Conservation (phyloP, 2,329 filamentous ascomycete species). For the Paraconiothyrium sp. region DNA sequence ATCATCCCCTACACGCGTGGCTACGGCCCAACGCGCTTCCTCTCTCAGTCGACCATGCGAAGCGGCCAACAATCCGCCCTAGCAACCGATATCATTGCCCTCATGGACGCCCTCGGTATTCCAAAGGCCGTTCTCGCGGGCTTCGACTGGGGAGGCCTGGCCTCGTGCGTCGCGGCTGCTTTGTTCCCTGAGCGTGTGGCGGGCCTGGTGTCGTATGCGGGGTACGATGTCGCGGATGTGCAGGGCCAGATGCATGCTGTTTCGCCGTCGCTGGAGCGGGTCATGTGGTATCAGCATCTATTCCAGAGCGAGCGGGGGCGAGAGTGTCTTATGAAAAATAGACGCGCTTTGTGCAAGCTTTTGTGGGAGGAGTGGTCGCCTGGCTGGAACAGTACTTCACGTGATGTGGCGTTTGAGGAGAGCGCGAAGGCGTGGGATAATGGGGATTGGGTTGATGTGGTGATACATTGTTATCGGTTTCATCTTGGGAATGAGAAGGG, state of each 20-base stretch:
- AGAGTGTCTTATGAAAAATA: neutral
- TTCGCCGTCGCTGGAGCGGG: constrained; percentile 1
- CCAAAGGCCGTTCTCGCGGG: neutral
- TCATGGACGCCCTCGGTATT: constrained; percentile 7
- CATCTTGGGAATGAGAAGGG: constrained; percentile 4
- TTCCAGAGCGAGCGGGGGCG: constrained; percentile 8
- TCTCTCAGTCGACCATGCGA: constrained; percentile 1
- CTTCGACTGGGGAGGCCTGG: constrained; percentile 9
- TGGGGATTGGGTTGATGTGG: constrained; percentile 7
- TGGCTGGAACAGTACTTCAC: neutral
- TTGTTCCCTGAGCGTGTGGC: constrained; percentile 8
- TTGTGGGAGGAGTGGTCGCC: constrained; percentile 11
- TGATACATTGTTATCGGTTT: constrained; percentile 11
- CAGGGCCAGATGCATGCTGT: constrained; percentile 6
- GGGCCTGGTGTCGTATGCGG: constrained; percentile 8
- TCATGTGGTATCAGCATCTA: constrained; percentile 11
- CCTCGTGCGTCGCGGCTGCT: constrained; percentile 5
- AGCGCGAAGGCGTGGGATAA: constrained; percentile 1
- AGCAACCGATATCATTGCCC: constrained; percentile 4
- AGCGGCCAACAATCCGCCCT: constrained; percentile 7
- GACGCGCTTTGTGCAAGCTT: constrained; percentile 2
- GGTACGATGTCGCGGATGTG: constrained; percentile 8
- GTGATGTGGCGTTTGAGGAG: neutral
- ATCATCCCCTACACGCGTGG: constrained; percentile 8
- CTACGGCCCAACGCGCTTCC: neutral